These are phyloP conservation scores for Malassezia globosa DNA, from an alignment of 1,284 basidiomycete genomes.

Conservation along the genomic window DNA sequence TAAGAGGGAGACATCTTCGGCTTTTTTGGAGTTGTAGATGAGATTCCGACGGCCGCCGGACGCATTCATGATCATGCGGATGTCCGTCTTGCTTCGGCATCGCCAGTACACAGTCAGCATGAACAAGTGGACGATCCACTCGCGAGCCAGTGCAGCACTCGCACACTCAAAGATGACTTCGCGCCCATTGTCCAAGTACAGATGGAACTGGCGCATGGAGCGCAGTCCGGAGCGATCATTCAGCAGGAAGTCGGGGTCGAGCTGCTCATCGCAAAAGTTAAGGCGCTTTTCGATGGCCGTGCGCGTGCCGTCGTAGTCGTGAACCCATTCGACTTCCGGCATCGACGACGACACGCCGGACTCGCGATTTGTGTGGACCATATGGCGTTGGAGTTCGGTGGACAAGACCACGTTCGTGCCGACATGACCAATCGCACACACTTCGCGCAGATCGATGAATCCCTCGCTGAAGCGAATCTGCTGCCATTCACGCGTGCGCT, in stretches of 20 bases:
- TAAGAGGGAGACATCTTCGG: conserved; percentile 49
- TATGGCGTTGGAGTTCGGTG: conserved; percentile 2
- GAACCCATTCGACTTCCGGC: not conserved
- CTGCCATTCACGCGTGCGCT: conserved; percentile 53
- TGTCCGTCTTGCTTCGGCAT: conserved; percentile 59
- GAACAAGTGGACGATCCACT: conserved; percentile 66
- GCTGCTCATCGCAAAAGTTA: too few species aligned
- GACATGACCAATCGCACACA: conserved; percentile 56
- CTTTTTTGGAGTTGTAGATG: not conserved
- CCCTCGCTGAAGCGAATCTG: conserved; percentile 61
- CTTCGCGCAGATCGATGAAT: conserved; percentile 59
- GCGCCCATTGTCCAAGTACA: conserved; percentile 60
- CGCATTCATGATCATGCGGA: conserved; percentile 64
- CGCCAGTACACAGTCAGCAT: conserved; percentile 65
- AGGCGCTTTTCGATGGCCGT: not conserved
- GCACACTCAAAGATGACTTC: conserved; percentile 60
- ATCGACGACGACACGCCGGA: not conserved
- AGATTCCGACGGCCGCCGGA: not conserved
- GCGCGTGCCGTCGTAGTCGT: conserved; percentile 14
- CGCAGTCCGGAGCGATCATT: conserved; percentile 58
- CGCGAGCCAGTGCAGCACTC: conserved; percentile 54
- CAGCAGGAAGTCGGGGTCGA: conserved; percentile 49
- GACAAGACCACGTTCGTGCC: conserved; percentile 18
- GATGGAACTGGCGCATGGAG: conserved; percentile 60
- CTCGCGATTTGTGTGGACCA: not conserved